Evolutionary conservation across 371 early-diverging fungal species (phyloP), one percentile per base, ranked within the genome.

Genomic region (Zancudomyces culisetae): DNA sequence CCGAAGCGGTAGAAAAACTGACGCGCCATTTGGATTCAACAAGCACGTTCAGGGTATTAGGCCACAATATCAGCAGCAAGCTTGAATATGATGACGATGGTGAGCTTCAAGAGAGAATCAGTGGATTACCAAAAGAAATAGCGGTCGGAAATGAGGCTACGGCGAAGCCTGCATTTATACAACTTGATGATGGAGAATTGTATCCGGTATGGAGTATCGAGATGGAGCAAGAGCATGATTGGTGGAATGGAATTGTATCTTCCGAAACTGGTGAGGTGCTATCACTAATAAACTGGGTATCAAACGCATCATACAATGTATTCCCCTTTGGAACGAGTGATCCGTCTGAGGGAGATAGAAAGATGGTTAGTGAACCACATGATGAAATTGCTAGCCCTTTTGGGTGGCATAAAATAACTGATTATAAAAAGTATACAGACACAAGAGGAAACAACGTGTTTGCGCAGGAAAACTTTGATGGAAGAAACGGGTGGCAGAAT

Each of bases 281-380:
- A 39, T 66, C 75, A 35, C 69, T 95, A 22, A 66, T 87, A 15
- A 90, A 92, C 69, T 95, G 93, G 93, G 86, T 86, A 8, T 59
- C 77, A 18, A 79, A 86, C 61, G 66, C 77, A 45, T 70, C 70
- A 43, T 88, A 82, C 70, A 79, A 77, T 50, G 85, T 92, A 53
- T 91, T 72, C 58, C 92, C 92, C 1, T 66, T 89, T 57, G 88
- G 87, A n/a, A 69, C 69, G 47, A 85, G 87, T 56, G 90, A 90
- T 62, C 96, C 96, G 10, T 63, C 67, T 1, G 80, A 76, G 6
- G 78, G 85, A 19, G 55, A 68, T 13, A 77, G 87, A 28, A 58
- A 66, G 40, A 42, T 84, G 12, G 64, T 90, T 10, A 63, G 61
- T 46, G 71, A 90, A 56, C 93, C 96, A 0, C 71, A 79, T 30